Base-by-base conservation (phyloP, 768 basidiomycete species). In the Podaxis pistillaris region DNA sequence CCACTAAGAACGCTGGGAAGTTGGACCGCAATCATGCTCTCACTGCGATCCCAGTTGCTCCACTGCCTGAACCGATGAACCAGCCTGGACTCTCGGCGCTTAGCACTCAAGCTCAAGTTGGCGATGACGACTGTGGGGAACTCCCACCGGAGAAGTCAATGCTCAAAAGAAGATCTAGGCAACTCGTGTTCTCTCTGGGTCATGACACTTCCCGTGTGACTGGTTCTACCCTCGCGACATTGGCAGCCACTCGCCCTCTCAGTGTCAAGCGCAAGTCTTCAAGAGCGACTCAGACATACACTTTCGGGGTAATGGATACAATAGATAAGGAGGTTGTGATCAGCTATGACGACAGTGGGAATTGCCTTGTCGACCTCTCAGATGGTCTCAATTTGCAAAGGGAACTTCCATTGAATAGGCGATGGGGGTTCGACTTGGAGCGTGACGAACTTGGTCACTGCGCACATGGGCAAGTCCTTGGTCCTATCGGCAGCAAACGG, bases 241-340 rank as follows among this genome's bases (percentile, higher is more conserved):
- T 17, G 2, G 28, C 36, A 59, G n/a, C 59, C 56, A 56, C 63
- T 58, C 75, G 76, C 46, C 85, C 82, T 24, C 77, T 84, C 56
- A 84, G 75, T 67, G 76, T 82, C 46, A 76, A 75, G 47, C 71
- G 74, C 50, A 81, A 79, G 63, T 62, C 58, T 11, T 69, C 69
- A 59, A 68, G 36, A 9, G 26, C 15, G 9, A 47, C 24, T 70
- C 22, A 60, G 64, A 37, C 69, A 70, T 8, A 19, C 64, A 65
- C 13, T 66, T 70, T 53, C 66, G 69, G 56, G 68, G 67, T 22
- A 63, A 54, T 22, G 64, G 50, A 40, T 54, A 30, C 57, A 11
- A 60, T 67, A 8, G 81, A 88, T 70, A 90, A 91, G 72, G 90
- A 90, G 74, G 91, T 91, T 65, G 52, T 40, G 3, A 49, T 60